Evolutionary conservation across 352 stramenopile genomes (phyloP).

Genomic region (Phytophthora gonapodyides): DNA sequence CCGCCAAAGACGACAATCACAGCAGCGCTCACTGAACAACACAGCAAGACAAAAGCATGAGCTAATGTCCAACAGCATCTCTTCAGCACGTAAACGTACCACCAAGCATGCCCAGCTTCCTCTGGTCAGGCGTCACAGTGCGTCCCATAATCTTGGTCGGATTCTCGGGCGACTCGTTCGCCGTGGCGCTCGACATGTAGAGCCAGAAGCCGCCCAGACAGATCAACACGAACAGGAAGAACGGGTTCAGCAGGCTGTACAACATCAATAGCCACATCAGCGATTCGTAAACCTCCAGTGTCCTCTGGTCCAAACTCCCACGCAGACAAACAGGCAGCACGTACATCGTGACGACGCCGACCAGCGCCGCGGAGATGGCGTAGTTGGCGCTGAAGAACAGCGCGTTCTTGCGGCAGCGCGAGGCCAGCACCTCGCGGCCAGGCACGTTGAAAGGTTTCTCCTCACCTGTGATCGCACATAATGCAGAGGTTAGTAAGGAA

Average conservation of each 20-base stretch:
- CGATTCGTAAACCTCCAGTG: slow-evolving; percentile 7
- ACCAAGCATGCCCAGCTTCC: slow-evolving; percentile 78
- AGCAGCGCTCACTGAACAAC: slow-evolving; percentile 56
- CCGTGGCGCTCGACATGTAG: slow-evolving; percentile 72
- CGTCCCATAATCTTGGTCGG: slow-evolving; percentile 76
- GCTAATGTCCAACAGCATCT: background rate
- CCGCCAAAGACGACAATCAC: slow-evolving; percentile 86
- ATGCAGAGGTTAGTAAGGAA: slow-evolving; percentile 4
- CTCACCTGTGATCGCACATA: slow-evolving; percentile 48
- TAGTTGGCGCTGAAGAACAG: slow-evolving; percentile 89
- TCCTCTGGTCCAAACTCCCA: background rate
- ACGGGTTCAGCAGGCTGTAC: slow-evolving; percentile 76
- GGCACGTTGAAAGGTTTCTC: slow-evolving; percentile 88
- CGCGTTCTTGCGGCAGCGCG: slow-evolving; percentile 77
- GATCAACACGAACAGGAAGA: slow-evolving; percentile 89
- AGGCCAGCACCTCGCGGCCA: slow-evolving; percentile 58
- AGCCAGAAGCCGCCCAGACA: slow-evolving; percentile 83
- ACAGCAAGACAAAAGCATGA: slow-evolving; percentile 11
- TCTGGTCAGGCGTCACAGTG: slow-evolving; percentile 72
- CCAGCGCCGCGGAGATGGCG: slow-evolving; percentile 70
- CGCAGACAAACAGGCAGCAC: slow-evolving; percentile 5
- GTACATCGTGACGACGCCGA: slow-evolving; percentile 86
- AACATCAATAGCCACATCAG: slow-evolving; percentile 12
- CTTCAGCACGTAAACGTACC: slow-evolving; percentile 41
- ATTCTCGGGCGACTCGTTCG: slow-evolving; percentile 72